Conservation (phyloP, 2,329 filamentous ascomycete species). For the Sporothrix euskadiensis region DNA sequence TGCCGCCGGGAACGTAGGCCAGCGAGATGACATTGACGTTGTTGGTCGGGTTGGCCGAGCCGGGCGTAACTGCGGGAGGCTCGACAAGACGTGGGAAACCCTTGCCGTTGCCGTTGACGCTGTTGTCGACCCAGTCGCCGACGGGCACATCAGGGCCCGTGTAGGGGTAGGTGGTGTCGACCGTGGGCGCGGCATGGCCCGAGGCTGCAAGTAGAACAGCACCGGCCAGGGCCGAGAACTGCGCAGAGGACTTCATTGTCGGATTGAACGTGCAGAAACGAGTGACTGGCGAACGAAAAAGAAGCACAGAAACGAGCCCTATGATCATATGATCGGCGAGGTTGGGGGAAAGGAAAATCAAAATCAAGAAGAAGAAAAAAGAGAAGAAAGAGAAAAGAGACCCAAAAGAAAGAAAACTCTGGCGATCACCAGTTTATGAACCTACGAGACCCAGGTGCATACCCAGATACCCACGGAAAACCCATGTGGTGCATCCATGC, state of each 20-base stretch:
- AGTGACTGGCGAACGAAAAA: background rate
- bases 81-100: slow-evolving; percentile 53
- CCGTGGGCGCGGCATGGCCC: slow-evolving; percentile 29
- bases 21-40: slow-evolving; percentile 55
- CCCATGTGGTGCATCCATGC: background rate
- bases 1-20: slow-evolving; percentile 50
- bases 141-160: slow-evolving; percentile 51
- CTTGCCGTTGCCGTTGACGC: slow-evolving; percentile 54
- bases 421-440: slow-evolving; percentile 7
- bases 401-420: background rate
- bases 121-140: slow-evolving; percentile 53
- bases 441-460: background rate
- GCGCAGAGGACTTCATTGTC: slow-evolving; percentile 31
- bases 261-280: background rate
- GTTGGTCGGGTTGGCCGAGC: slow-evolving; percentile 47
- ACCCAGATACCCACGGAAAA: background rate
- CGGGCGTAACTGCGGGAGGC: slow-evolving; percentile 51
- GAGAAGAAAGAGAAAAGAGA: background rate
- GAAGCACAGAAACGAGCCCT: slow-evolving; percentile 1
- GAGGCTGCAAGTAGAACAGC: slow-evolving; percentile 21
- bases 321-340: slow-evolving; percentile 11
- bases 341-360: background rate
- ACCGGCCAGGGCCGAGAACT: slow-evolving; percentile 16
- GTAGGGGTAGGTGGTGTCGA: slow-evolving; percentile 50
- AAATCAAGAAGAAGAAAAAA: background rate